Evolutionary conservation across 257 asterid genomes (phyloP), one percentile per base, ranked within the genome.

Genomic region (Solanum boliviense): DNA sequence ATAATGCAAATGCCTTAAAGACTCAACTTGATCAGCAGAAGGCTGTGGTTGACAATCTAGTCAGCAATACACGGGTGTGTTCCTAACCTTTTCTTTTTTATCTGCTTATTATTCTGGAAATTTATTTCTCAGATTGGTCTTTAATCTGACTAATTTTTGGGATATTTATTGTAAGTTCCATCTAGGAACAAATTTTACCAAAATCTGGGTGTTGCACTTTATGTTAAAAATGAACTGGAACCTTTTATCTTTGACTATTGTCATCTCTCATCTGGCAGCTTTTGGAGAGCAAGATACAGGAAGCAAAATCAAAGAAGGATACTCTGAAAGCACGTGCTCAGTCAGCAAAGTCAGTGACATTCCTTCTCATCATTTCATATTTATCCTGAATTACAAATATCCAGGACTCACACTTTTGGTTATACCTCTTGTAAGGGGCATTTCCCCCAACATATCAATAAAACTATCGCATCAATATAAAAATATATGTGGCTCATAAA

Each of bases 261-360:
- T 84, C 68, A 32, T 86, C 85, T 88, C 79, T 88, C 86, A 70
- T 85, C 87, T 84, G 79, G 34, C 95, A 96, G 99, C 93, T 97
- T 78, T 90, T 97, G 88, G 99, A 97, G 90, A 95, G 98, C 95
- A 97, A 97, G 94, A 97, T 96, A 91, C 98, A 95, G 88, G 99
- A 97, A 90, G 99, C 99, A 4, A 97, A 89, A 89, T 96, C 99
- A 41, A 97, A 97, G 91, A 97, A 96, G 86, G 98, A 97, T 89
- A 97, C 99, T 86, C 92, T 97, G 88, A 97, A 95, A 96, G 99
- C 99, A 58, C 95, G 99, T 78, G 99, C 99, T 72, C 99, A 97
- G 76, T 94, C 99, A 86, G 99, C 99, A 87, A 97, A 97, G 99
- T 97, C 62, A 86, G 98, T 91, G 89, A 90, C 87, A 76, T 46